These are phyloP conservation scores for Senna tora DNA, from an alignment of 306 rosid genomes.

Conservation along the genomic window DNA sequence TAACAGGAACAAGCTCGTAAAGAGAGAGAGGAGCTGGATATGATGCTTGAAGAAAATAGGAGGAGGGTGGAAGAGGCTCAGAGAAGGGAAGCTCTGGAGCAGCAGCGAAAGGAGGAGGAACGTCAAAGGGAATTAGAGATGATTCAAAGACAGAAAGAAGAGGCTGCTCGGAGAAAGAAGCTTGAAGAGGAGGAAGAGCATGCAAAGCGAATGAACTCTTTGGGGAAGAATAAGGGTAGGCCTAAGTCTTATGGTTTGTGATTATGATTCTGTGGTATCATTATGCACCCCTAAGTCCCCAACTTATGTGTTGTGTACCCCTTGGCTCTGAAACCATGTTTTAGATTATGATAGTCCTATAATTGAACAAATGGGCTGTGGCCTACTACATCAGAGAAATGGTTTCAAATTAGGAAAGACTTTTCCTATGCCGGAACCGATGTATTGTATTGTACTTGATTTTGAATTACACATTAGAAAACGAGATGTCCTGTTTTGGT, in stretches of 20 bases:
- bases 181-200: slow-evolving; percentile 78
- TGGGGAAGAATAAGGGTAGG: slow-evolving; percentile 62
- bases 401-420: not conserved
- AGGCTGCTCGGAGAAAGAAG: slow-evolving; percentile 75
- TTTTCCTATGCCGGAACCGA: not conserved
- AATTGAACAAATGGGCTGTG: not conserved
- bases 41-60: slow-evolving; percentile 88
- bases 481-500: not conserved
- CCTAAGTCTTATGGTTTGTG: slow-evolving; percentile 53
- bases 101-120: slow-evolving; percentile 90
- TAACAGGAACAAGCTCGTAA: slow-evolving; percentile 76
- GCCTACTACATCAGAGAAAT: not conserved
- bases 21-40: slow-evolving; percentile 91
- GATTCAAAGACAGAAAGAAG: slow-evolving; percentile 87
- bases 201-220: slow-evolving; percentile 51
- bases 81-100: slow-evolving; percentile 90
- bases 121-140: slow-evolving; percentile 78
- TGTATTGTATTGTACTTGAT: not conserved
- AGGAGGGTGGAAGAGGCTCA: slow-evolving; percentile 92
- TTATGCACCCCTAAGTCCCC: slow-evolving; percentile 17
- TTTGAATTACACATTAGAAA: not conserved
- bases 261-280: slow-evolving; percentile 27
- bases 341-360: not conserved
- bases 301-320: slow-evolving; percentile 3
- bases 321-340: slow-evolving; percentile 23